These are phyloP conservation scores for Limtongia smithiae DNA, from an alignment of 805 yeast genomes.

Conservation along the genomic window DNA sequence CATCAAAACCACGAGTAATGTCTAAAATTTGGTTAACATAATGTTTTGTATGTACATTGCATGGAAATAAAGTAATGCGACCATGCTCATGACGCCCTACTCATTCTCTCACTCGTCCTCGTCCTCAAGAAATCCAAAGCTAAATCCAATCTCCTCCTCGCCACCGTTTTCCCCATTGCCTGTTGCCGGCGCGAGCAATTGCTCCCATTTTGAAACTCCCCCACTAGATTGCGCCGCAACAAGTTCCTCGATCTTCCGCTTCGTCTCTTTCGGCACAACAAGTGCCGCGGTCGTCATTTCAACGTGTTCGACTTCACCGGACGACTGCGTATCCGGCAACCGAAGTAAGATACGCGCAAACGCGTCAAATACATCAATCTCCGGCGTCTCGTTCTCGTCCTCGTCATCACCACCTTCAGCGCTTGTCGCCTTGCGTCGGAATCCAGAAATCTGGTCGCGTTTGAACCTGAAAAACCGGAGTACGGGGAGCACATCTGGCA, in stretches of 20 bases:
- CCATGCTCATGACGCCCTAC: not conserved
- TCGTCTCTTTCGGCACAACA: constrained; percentile 32
- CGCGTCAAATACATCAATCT: constrained; percentile 38
- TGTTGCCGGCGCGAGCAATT: constrained; percentile 30
- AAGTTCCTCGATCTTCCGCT: constrained; percentile 24
- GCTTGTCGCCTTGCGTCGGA: constrained; percentile 32
- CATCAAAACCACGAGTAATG: too few species aligned
- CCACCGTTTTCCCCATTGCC: constrained; percentile 51
- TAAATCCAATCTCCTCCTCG: constrained; percentile 38
- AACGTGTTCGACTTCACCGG: too few species aligned
- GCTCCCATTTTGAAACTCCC: constrained; percentile 40
- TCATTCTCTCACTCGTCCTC: constrained; percentile 7
- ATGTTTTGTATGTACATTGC: not conserved
- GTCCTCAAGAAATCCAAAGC: constrained; percentile 35
- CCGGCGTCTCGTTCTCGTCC: constrained; percentile 34
- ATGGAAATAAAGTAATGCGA: not conserved
- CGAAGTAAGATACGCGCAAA: constrained; percentile 39
- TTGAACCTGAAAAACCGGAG: constrained; percentile 65
- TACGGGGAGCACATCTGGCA: constrained; percentile 53
- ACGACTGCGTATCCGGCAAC: too few species aligned
- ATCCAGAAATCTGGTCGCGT: constrained; percentile 74
- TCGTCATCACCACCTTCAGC: constrained; percentile 37
- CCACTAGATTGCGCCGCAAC: constrained; percentile 44
- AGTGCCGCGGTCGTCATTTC: not conserved
- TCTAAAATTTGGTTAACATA: too few species aligned